Evolutionary conservation across 2,329 filamentous ascomycete species (phyloP).

Genomic region (Leptographium galeiforme): DNA sequence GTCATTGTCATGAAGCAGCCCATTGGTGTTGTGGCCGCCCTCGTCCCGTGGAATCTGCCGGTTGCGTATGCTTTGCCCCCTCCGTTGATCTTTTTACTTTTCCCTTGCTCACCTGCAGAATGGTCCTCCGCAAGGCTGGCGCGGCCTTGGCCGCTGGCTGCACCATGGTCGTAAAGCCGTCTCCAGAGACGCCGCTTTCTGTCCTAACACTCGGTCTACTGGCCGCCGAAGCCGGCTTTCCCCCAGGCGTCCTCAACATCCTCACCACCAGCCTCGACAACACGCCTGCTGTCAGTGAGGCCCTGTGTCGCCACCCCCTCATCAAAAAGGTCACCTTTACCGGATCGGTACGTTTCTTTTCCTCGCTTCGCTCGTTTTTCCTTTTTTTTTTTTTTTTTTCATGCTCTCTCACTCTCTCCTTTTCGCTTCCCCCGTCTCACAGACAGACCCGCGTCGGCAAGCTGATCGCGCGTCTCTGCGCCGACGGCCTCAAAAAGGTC

Average conservation of each 20-base stretch:
- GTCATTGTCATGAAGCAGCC: conserved; percentile 64
- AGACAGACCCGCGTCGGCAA: conserved; percentile 45
- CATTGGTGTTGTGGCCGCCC: conserved; percentile 51
- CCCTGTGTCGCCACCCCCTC: conserved; percentile 26
- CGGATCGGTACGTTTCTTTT: conserved; percentile 26
- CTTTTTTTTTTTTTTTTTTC: too few relatives aligned
- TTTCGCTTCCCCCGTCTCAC: too few relatives aligned
- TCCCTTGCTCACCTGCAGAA: conserved; percentile 13
- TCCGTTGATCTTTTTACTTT: too few relatives aligned
- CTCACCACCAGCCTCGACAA: conserved; percentile 23
- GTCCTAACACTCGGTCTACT: conserved; percentile 57
- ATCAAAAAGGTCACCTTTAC: conserved; percentile 61
- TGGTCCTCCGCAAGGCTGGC: conserved; percentile 20
- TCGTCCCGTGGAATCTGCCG: conserved; percentile 59
- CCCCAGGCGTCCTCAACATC: conserved; percentile 51
- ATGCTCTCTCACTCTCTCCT: too few relatives aligned
- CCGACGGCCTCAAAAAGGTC: conserved; percentile 53
- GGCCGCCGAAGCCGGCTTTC: conserved; percentile 57
- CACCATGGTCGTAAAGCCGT: conserved; percentile 59
- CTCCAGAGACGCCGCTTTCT: conserved; percentile 60
- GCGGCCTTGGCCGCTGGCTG: conserved; percentile 56
- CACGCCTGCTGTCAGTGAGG: conserved; percentile 26
- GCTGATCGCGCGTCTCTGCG: conserved; percentile 48
- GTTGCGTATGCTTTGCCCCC: too few relatives aligned
- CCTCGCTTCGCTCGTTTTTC: too few relatives aligned